Conservation (phyloP, 306 rosid species). For the Lathyrus oleraceus region DNA sequence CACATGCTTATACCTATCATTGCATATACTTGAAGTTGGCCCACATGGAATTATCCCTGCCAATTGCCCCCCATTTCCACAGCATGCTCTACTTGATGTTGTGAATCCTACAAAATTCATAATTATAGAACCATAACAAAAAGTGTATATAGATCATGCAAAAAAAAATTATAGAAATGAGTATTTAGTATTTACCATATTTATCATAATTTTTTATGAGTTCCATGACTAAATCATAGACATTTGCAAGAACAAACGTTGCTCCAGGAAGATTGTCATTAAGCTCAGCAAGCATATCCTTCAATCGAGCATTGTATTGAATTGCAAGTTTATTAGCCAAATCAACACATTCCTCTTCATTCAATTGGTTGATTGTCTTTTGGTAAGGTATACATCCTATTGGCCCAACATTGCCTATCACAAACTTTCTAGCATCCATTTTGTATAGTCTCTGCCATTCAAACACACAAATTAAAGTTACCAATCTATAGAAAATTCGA, state of each 20-base stretch:
- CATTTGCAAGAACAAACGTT: slow-evolving; percentile 74
- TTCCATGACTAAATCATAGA: slow-evolving; percentile 69
- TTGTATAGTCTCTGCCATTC: slow-evolving; percentile 65
- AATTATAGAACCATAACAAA: neutral
- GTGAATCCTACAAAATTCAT: slow-evolving; percentile 55
- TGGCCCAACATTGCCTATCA: slow-evolving; percentile 87
- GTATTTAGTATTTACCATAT: slow-evolving; percentile 49
- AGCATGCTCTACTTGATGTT: slow-evolving; percentile 80
- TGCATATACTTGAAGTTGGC: slow-evolving; percentile 73
- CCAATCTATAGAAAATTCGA: neutral
- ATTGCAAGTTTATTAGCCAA: slow-evolving; percentile 78
- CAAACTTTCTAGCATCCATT: slow-evolving; percentile 86
- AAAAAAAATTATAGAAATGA: neutral
- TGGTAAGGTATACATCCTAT: slow-evolving; percentile 95
- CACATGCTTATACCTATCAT: slow-evolving; percentile 68
- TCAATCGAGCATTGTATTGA: slow-evolving; percentile 71
- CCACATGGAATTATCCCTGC: slow-evolving; percentile 97
- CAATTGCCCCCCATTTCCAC: slow-evolving; percentile 92
- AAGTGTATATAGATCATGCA: too few relatives aligned
- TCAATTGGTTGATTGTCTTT: slow-evolving; percentile 75
- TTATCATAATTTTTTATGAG: slow-evolving; percentile 61
- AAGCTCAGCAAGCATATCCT: slow-evolving; percentile 68
- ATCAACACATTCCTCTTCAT: slow-evolving; percentile 73
- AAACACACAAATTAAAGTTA: neutral
- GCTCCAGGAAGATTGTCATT: slow-evolving; percentile 76